Percentiles rank a stretch among this genome's conserved stretches.
Evolutionary conservation across 768 basidiomycete species (phyloP).

Genomic region (Xerocomellus intermedius): DNA sequence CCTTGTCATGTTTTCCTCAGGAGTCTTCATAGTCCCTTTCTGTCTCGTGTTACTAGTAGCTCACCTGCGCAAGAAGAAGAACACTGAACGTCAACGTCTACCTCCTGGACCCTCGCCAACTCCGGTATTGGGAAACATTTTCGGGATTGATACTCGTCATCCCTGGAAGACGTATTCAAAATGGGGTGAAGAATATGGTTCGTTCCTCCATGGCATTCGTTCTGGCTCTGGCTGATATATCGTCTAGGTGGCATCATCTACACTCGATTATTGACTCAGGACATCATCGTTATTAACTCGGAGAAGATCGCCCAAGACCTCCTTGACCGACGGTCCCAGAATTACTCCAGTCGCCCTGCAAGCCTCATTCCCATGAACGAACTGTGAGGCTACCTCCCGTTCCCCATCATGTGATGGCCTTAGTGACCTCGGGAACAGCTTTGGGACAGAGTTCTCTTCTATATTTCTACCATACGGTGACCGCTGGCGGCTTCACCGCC

Average conservation of each 20-base stretch:
- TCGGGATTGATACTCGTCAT: constrained; percentile 13
- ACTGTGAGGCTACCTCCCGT: constrained; percentile 10
- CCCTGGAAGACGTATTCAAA: constrained; percentile 24
- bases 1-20: constrained; percentile 1
- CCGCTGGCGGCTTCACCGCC: constrained; percentile 30
- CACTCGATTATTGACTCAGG: constrained; percentile 22
- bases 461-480: constrained; percentile 29
- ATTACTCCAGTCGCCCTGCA: constrained; percentile 26
- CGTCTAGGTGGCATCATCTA: constrained; percentile 22
- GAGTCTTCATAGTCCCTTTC: constrained; percentile 2
- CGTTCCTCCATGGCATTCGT: not conserved
- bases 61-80: constrained; percentile 11
- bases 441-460: constrained; percentile 25
- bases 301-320: constrained; percentile 26
- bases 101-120: constrained; percentile 25
- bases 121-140: constrained; percentile 22
- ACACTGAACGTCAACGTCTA: constrained; percentile 4
- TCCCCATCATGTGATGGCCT: not conserved
- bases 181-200: constrained; percentile 23
- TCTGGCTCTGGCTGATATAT: not conserved
- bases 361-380: constrained; percentile 15
- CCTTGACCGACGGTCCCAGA: constrained; percentile 20
- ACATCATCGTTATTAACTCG: constrained; percentile 26
- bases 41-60: constrained; percentile 8
- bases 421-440: constrained; percentile 7